These are phyloP conservation scores for Passiflora organensis DNA, from an alignment of 345 rosid species.

Conservation along the genomic window DNA sequence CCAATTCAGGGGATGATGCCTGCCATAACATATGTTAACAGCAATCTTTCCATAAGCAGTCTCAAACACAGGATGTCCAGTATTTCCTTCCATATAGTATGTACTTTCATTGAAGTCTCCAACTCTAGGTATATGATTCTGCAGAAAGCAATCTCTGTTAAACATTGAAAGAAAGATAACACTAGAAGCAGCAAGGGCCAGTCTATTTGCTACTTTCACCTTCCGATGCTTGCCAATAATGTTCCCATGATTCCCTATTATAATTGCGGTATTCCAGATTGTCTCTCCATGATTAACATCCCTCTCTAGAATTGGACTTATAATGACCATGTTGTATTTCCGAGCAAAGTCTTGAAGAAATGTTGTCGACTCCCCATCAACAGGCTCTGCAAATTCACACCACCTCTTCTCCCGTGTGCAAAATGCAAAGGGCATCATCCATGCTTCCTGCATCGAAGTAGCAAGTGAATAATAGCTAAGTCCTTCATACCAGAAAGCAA, in stretches of 20 bases:
- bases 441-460: slow-evolving; percentile 60
- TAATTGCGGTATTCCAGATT: slow-evolving; percentile 84
- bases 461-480: background rate
- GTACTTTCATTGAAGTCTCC: slow-evolving; percentile 99
- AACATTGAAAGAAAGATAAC: slow-evolving; percentile 1
- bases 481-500: background rate
- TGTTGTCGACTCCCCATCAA: slow-evolving; percentile 72
- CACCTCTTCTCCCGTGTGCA: slow-evolving; percentile 94
- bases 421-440: slow-evolving; percentile 97
- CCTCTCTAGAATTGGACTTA: slow-evolving; percentile 89
- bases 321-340: slow-evolving; percentile 82
- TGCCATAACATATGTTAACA: slow-evolving; percentile 85
- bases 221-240: slow-evolving; percentile 91
- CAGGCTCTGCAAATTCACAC: slow-evolving; percentile 96
- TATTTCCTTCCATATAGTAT: slow-evolving; percentile 96
- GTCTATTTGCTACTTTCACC: slow-evolving; percentile 33
- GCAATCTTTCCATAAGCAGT: slow-evolving; percentile 84
- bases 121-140: slow-evolving; percentile 96
- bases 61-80: slow-evolving; percentile 94
- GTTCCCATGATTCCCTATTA: slow-evolving; percentile 85
- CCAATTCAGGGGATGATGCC: slow-evolving; percentile 98
- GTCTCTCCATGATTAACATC: slow-evolving; percentile 87
- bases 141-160: slow-evolving; percentile 24
- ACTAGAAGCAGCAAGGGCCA: slow-evolving; percentile 10
- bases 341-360: slow-evolving; percentile 74